Conservation (phyloP, 163 green algal genomes). For the Chloroidium sp. region DNA sequence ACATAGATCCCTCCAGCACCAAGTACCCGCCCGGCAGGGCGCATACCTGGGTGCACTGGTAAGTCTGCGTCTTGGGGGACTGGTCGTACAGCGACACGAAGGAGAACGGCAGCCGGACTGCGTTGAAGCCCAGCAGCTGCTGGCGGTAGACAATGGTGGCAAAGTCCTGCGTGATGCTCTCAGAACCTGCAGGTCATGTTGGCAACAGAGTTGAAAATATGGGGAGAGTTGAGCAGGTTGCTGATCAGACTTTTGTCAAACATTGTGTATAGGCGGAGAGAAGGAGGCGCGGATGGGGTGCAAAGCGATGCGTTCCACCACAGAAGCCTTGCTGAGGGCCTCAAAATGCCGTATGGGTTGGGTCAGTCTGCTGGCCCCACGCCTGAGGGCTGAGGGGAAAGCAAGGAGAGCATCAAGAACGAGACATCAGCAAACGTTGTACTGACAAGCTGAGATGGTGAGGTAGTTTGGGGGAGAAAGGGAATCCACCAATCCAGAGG, state of each 20-base stretch:
- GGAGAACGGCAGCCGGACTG: constrained; percentile 31
- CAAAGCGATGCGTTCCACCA: neutral
- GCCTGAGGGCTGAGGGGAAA: too few species aligned
- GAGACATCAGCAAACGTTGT: too few species aligned
- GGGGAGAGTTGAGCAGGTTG: too few species aligned
- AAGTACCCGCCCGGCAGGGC: too few species aligned
- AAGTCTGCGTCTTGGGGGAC: neutral
- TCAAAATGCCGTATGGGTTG: too few species aligned
- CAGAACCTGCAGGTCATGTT: constrained; percentile 10
- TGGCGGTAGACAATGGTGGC: constrained; percentile 21
- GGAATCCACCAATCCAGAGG: constrained; percentile 7
- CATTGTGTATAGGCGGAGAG: neutral
- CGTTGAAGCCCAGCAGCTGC: constrained; percentile 34
- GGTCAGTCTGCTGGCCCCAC: too few species aligned
- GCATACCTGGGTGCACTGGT: constrained; percentile 5
- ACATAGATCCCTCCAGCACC: too few species aligned
- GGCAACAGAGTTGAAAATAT: too few species aligned
- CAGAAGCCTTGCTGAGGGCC: too few species aligned
- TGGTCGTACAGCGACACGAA: constrained; percentile 12
- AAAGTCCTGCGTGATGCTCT: constrained; percentile 21
- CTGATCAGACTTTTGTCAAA: too few species aligned
- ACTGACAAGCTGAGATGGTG: neutral
- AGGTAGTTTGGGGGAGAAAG: neutral
- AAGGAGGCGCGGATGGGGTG: constrained; percentile 4
- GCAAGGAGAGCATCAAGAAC: too few species aligned